Base-by-base conservation (phyloP, 2,329 filamentous ascomycete species). In the Metarhizium robertsii region DNA sequence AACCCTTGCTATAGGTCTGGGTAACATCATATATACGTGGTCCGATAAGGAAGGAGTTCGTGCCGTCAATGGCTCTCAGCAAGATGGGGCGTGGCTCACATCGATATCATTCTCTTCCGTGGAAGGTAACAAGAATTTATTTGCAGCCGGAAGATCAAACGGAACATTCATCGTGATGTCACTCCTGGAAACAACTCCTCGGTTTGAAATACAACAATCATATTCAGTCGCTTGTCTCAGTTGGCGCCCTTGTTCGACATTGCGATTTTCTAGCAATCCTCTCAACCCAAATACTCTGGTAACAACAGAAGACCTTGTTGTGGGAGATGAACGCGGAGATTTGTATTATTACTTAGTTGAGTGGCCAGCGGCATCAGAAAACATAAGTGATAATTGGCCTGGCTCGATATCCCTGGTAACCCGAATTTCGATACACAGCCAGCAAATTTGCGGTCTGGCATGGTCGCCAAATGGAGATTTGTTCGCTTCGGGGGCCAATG, bases 371-470 rank as follows among this genome's bases (percentile, higher is more conserved):
- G 71, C 78, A 45, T 84, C 78, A 72, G 84, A 88, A 63, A 77
- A 89, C 7, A 70, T 73, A 53, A 73, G 74, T 6, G 81, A 87
- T 65, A 81, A 79, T 52, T 95, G 90, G 89, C 79, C 83, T 34
- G 91, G 92, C 14, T 79, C 84, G 38, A 85, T 95, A 75, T 89
- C 81, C 2, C 75, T 96, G 29, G 74, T 96, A 53, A 86, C 87
- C 25, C 85, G 85, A 60, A 86, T 97, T 62, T 79, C 79, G 36
- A 83, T 90, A 7, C 92, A 97, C 67, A 83, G 79, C 1, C 91
- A 96, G 70, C 92, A 97, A 66, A 86, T 99, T 54, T 99, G 94
- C 65, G 92, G 92, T 1, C 75, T 99, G n/a, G 81, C 88, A 3
- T 97, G 92, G 90, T 92, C 90, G 3, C 75, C 76, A 3, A 83